These are phyloP conservation scores for Amphibolis antarctica DNA, from an alignment of 106 monocot genomes.

Conservation along the genomic window DNA sequence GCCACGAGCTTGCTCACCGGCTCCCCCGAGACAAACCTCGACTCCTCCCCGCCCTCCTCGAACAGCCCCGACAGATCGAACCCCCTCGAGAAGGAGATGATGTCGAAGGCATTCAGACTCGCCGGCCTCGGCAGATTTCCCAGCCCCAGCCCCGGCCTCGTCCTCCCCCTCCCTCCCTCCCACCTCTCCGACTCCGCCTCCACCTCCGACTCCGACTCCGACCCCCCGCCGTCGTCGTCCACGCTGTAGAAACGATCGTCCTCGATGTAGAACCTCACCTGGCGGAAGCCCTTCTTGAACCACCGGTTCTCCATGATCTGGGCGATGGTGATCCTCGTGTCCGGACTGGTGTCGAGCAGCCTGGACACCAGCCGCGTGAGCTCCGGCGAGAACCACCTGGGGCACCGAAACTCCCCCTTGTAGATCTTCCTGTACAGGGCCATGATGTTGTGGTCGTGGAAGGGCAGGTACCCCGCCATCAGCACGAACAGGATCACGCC, in stretches of 20 bases:
- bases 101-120: slow-evolving; percentile 23
- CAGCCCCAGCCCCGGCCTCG: slow-evolving; percentile 12
- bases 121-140: slow-evolving; percentile 19
- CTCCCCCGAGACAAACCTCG: slow-evolving; percentile 19
- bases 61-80: slow-evolving; percentile 20
- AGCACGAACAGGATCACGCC: slow-evolving; percentile 37
- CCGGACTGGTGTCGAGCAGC: slow-evolving; percentile 27
- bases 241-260: slow-evolving; percentile 26
- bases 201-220: slow-evolving; percentile 21
- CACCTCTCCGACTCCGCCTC: slow-evolving; percentile 19
- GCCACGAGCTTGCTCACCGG: slow-evolving; percentile 16
- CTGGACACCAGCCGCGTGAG: slow-evolving; percentile 19
- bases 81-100: slow-evolving; percentile 20
- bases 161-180: slow-evolving; percentile 3
- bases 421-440: slow-evolving; percentile 35
- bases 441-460: slow-evolving; percentile 35
- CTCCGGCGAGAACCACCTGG: slow-evolving; percentile 35
- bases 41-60: slow-evolving; percentile 19
- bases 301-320: slow-evolving; percentile 41
- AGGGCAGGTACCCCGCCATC: slow-evolving; percentile 40
- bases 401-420: slow-evolving; percentile 38
- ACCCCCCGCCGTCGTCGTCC: slow-evolving; percentile 7
- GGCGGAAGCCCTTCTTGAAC: slow-evolving; percentile 42
- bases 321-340: slow-evolving; percentile 27
- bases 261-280: slow-evolving; percentile 34